A percentile compares a stretch with the other conserved stretches of the same genome.
phyloP scores from a whole-genome alignment of 148 eudicot genomes.

The Vaccinium macrocarpon region DNA sequence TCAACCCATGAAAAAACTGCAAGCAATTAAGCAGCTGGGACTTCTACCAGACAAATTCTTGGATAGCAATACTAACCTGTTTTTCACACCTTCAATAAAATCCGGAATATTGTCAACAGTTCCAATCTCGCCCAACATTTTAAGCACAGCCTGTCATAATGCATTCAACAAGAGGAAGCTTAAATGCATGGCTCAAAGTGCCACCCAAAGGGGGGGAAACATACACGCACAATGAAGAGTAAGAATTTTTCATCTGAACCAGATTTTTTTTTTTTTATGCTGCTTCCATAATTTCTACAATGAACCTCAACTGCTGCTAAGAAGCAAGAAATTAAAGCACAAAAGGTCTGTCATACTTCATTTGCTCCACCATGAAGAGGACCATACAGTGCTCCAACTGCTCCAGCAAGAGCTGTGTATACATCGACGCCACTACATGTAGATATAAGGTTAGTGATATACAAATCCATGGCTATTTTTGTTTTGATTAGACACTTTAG shows the following conservation, averaged over 20 bases:
- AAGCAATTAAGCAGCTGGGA: neutral
- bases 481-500: neutral
- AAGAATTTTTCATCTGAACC: neutral
- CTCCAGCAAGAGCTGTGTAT: constrained; percentile 97
- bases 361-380: constrained; percentile 99
- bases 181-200: neutral
- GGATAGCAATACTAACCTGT: constrained; percentile 44
- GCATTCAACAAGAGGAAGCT: constrained; percentile 4
- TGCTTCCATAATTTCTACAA: neutral
- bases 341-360: constrained; percentile 55
- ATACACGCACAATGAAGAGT: neutral
- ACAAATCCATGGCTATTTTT: neutral
- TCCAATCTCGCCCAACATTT: constrained; percentile 93
- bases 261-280: neutral
- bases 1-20: neutral
- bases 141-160: constrained; percentile 73
- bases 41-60: neutral
- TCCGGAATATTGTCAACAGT: constrained; percentile 91
- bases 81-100: constrained; percentile 96
- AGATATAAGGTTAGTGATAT: constrained; percentile 14
- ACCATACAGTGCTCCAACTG: constrained; percentile 97
- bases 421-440: constrained; percentile 94
- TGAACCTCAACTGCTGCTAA: neutral
- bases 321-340: neutral
- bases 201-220: neutral